A percentile compares a stretch with the other conserved stretches of the same genome.
Evolutionary conservation across 2,329 filamentous ascomycete genomes (phyloP).

Genomic region (Fusarium zealandicum): DNA sequence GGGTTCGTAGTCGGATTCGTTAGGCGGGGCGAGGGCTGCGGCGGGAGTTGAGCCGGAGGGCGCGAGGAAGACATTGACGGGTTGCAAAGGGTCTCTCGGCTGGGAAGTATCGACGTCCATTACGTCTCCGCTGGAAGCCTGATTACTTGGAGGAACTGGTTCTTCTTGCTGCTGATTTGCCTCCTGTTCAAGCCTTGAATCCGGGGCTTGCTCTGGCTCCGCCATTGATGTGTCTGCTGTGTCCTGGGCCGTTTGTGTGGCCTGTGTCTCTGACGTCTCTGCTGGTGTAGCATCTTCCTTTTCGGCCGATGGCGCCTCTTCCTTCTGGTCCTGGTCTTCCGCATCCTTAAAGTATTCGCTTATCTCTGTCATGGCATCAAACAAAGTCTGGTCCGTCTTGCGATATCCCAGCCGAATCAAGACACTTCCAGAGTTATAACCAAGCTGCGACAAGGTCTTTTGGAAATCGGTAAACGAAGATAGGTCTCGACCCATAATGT

Average conservation of each 20-base stretch:
- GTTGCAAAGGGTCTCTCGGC: slow-evolving; percentile 50
- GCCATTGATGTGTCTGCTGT: slow-evolving; percentile 36
- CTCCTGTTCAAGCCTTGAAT: slow-evolving; percentile 7
- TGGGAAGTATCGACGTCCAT: slow-evolving; percentile 36
- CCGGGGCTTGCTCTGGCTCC: slow-evolving; percentile 18
- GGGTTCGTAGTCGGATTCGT: slow-evolving; percentile 78
- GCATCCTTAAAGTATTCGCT: slow-evolving; percentile 72
- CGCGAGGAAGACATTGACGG: slow-evolving; percentile 78
- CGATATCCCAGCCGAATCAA: slow-evolving; percentile 80
- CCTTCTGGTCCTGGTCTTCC: slow-evolving; percentile 38
- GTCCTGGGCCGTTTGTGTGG: slow-evolving; percentile 15
- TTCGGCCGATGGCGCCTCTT: slow-evolving; percentile 7
- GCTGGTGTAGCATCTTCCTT: slow-evolving; percentile 11
- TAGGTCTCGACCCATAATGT: slow-evolving; percentile 82
- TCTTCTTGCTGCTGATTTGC: slow-evolving; percentile 7
- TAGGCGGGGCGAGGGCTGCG: slow-evolving; percentile 71
- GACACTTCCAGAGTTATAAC: slow-evolving; percentile 83
- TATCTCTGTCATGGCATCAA: slow-evolving; percentile 86
- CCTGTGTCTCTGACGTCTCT: slow-evolving; percentile 17
- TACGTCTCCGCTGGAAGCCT: slow-evolving; percentile 12
- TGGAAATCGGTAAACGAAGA: slow-evolving; percentile 82
- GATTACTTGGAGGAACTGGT: slow-evolving; percentile 25
- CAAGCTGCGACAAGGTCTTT: slow-evolving; percentile 86
- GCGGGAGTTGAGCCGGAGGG: slow-evolving; percentile 76
- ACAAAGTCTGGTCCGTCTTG: slow-evolving; percentile 77